phyloP scores from a whole-genome alignment of 192 early-diverging fungal species.

The Linnemannia exigua region DNA sequence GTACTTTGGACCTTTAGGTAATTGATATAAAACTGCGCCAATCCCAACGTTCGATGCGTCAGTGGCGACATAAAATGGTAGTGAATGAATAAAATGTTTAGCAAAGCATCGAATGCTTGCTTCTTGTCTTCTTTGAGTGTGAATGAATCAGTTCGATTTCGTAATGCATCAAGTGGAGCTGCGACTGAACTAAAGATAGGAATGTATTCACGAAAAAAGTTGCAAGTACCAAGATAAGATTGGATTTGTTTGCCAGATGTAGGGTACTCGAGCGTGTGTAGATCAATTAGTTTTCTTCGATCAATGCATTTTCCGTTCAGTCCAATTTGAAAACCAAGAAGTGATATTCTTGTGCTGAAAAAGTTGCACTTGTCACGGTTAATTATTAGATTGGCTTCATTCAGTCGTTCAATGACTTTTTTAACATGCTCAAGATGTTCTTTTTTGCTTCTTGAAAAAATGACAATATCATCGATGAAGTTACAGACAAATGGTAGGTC shows the following conservation, averaged over 20 bases:
- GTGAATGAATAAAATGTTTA: neutral
- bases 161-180: constrained; percentile 32
- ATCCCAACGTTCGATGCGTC: no score
- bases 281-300: constrained; percentile 31
- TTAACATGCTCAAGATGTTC: neutral
- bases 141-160: constrained; percentile 20
- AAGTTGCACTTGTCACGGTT: constrained; percentile 41
- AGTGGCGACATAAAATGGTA: constrained; percentile 33
- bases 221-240: constrained; percentile 32
- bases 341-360: no score
- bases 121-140: neutral
- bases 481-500: constrained; percentile 18
- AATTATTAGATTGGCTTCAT: constrained; percentile 21
- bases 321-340: constrained; percentile 20
- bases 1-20: no score
- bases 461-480: constrained; percentile 36
- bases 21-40: neutral
- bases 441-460: constrained; percentile 1
- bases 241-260: constrained; percentile 37
- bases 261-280: constrained; percentile 23
- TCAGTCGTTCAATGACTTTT: constrained; percentile 18
- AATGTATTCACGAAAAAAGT: constrained; percentile 25
- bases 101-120: neutral
- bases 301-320: constrained; percentile 16
- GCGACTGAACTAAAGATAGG: constrained; percentile 10